Evolutionary conservation across 257 asterid genomes (phyloP).

Genomic region (Solanum peruvianum): DNA sequence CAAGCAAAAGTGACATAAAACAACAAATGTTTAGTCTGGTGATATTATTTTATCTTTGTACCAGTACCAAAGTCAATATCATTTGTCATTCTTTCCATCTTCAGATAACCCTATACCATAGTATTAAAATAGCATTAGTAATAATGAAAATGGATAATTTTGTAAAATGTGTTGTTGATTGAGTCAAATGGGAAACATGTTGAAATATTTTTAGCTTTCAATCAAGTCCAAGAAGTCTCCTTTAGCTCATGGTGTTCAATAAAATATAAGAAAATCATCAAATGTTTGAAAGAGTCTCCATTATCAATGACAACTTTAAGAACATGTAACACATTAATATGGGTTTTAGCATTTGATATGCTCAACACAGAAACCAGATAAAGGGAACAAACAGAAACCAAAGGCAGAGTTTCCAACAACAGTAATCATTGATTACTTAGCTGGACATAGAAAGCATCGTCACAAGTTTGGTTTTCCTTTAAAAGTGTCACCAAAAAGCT

Average conservation of each 20-base stretch:
- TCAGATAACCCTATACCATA: neutral
- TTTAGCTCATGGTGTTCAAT: neutral
- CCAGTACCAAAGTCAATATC: neutral
- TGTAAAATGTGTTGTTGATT: neutral
- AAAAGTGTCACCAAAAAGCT: slow-evolving; percentile 18
- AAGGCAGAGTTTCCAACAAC: neutral
- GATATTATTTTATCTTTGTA: neutral
- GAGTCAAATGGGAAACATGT: neutral
- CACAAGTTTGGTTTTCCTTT: slow-evolving; percentile 9
- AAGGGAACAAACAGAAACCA: neutral
- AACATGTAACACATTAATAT: neutral
- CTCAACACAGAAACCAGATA: neutral
- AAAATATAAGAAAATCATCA: neutral
- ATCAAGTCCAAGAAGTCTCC: neutral
- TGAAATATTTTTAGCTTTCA: neutral
- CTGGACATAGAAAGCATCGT: neutral
- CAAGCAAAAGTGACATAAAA: neutral
- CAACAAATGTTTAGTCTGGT: neutral
- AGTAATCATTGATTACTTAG: neutral
- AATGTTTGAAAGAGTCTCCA: neutral
- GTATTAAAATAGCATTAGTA: neutral
- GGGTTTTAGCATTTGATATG: neutral
- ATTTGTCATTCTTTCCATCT: neutral
- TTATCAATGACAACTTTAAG: neutral
- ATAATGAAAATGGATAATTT: neutral